Evolutionary conservation across 1,284 basidiomycete species (phyloP).

Genomic region (Irpex sp.): DNA sequence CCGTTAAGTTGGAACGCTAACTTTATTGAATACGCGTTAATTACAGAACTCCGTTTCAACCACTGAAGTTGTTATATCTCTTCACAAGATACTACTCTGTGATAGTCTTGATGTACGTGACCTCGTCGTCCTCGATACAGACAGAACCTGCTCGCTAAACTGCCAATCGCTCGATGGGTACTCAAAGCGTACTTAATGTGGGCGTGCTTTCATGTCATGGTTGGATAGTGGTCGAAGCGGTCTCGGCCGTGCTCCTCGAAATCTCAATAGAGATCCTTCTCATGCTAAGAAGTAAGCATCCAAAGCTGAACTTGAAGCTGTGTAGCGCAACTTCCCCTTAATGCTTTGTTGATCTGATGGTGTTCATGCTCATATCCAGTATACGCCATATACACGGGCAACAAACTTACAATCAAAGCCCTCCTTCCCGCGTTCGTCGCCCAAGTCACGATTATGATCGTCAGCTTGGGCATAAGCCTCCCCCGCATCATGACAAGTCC

Average conservation of each 20-base stretch:
- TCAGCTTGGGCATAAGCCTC: constrained; percentile 22
- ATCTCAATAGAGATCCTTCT: constrained; percentile 26
- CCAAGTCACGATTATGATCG: constrained; percentile 22
- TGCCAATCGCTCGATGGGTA: neutral
- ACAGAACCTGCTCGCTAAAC: neutral
- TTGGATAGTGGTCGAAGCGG: constrained; percentile 28
- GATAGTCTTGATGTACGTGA: constrained; percentile 21
- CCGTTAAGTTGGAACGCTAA: neutral
- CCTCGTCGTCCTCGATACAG: constrained; percentile 1
- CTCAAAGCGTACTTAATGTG: constrained; percentile 17
- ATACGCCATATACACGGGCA: constrained; percentile 26
- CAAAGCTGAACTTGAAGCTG: too few relatives aligned
- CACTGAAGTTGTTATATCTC: constrained; percentile 22
- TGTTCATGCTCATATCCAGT: constrained; percentile 15
- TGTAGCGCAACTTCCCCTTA: too few relatives aligned
- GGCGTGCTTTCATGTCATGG: constrained; percentile 18
- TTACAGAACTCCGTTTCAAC: constrained; percentile 21
- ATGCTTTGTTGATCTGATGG: neutral
- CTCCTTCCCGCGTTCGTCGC: constrained; percentile 20
- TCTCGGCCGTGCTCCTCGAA: constrained; percentile 26
- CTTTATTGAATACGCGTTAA: neutral
- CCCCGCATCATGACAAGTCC: constrained; percentile 21
- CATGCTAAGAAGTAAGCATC: constrained; percentile 25
- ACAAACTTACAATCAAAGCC: constrained; percentile 12
- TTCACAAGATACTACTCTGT: constrained; percentile 24